Conservation (phyloP, 345 rosid genomes). For the Excoecaria cochinchinensis region DNA sequence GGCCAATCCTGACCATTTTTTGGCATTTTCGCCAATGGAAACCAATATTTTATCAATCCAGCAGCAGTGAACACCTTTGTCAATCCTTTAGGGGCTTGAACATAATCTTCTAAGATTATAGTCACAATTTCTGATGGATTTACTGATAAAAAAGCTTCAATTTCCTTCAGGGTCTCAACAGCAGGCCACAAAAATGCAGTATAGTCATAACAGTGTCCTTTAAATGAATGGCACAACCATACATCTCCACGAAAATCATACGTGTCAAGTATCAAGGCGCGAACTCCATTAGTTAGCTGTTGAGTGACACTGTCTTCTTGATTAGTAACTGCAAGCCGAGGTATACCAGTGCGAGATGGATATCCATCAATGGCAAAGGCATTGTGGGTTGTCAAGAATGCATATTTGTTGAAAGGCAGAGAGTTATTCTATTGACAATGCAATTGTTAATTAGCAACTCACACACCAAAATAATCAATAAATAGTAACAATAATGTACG, state of each 20-base stretch:
- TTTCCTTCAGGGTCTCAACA: constrained; percentile 48
- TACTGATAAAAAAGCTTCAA: constrained; percentile 59
- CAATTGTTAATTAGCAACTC: background rate
- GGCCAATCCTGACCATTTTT: constrained; percentile 68
- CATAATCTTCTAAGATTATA: constrained; percentile 68
- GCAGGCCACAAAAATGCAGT: constrained; percentile 73
- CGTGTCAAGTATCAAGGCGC: constrained; percentile 65
- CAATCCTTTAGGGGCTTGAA: constrained; percentile 47
- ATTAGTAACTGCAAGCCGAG: constrained; percentile 49
- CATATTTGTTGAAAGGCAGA: constrained; percentile 66
- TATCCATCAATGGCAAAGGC: constrained; percentile 57
- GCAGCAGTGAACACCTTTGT: constrained; percentile 54
- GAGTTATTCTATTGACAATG: constrained; percentile 47
- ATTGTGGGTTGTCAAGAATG: constrained; percentile 69
- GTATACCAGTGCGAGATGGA: constrained; percentile 47
- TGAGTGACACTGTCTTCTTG: constrained; percentile 65
- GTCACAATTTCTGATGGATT: constrained; percentile 58
- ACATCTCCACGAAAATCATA: constrained; percentile 64
- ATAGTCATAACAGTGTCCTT: constrained; percentile 53
- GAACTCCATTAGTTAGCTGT: constrained; percentile 66
- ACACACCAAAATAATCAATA: background rate
- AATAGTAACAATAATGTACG: background rate
- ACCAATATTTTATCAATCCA: constrained; percentile 68
- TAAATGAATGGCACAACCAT: constrained; percentile 71
- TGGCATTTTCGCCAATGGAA: constrained; percentile 56